Percentiles rank a stretch among this genome's conserved stretches.
Conservation (phyloP, 768 basidiomycete species). For the Kondoa subrosea region DNA sequence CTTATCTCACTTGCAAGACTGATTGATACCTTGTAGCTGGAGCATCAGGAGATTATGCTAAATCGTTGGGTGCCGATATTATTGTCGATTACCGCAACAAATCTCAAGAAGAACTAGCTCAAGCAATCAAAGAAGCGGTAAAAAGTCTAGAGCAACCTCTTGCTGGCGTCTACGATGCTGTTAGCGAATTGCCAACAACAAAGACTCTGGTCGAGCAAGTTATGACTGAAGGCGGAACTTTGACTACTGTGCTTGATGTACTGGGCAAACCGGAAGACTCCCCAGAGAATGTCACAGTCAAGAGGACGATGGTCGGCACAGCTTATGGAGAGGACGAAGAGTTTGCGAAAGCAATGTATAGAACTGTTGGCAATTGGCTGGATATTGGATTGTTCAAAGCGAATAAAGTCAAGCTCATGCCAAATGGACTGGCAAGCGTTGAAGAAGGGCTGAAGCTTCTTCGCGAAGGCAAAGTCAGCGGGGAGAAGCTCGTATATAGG, state of each 20-base stretch:
- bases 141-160: conserved; percentile 12
- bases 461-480: conserved; percentile 22
- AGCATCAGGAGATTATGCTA: conserved; percentile 6
- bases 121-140: conserved; percentile 12
- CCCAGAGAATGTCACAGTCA: conserved; percentile 11
- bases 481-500: conserved; percentile 27
- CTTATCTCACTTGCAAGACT: too few relatives aligned
- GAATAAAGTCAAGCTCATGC: conserved; percentile 23
- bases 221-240: conserved; percentile 15
- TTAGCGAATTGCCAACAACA: conserved; percentile 9
- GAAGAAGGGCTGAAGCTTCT: conserved; percentile 24
- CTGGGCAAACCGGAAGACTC: conserved; percentile 3
- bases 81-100: conserved; percentile 26
- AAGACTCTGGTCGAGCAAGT: conserved; percentile 13
- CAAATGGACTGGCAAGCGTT: conserved; percentile 25
- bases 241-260: conserved; percentile 18
- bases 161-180: conserved; percentile 22
- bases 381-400: conserved; percentile 22
- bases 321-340: conserved; percentile 22
- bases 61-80: conserved; percentile 23
- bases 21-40: too few relatives aligned
- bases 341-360: conserved; percentile 23
- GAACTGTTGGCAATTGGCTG: conserved; percentile 20
- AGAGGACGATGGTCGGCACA: conserved; percentile 19
- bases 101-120: conserved; percentile 6